These are phyloP conservation scores for Alternaria viburni DNA, from an alignment of 2,329 filamentous ascomycete genomes.

Conservation along the genomic window DNA sequence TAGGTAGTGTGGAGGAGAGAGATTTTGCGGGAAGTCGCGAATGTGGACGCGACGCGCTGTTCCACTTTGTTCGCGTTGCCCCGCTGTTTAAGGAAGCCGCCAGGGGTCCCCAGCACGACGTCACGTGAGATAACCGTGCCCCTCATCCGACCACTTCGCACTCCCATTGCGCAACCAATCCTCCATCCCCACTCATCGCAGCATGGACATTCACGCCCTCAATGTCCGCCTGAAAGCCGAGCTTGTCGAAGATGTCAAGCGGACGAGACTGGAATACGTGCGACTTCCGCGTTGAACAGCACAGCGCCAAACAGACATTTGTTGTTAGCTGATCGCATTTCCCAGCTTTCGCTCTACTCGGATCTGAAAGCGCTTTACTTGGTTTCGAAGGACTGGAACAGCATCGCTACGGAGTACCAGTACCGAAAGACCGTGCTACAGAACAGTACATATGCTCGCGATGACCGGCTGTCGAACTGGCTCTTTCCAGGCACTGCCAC, in stretches of 20 bases:
- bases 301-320: not conserved
- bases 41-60: too few species aligned
- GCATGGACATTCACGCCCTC: not conserved
- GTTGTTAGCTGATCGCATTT: not conserved
- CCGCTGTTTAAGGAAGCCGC: not conserved
- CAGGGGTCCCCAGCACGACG: not conserved
- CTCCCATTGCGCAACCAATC: not conserved
- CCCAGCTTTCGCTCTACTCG: slow-evolving; percentile 4
- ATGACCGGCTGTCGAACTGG: not conserved
- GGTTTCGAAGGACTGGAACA: slow-evolving; percentile 4
- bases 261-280: not conserved
- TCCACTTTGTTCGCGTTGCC: not conserved
- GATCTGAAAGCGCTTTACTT: slow-evolving; percentile 12
- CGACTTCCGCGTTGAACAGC: not conserved
- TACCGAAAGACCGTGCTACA: slow-evolving; percentile 11
- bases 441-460: not conserved
- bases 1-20: not conserved
- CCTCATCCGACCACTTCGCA: not conserved
- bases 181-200: not conserved
- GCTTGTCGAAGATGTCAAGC: not conserved
- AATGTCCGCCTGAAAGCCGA: not conserved
- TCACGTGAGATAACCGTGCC: not conserved
- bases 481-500: not conserved
- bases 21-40: not conserved
- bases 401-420: slow-evolving; percentile 3